Conservation (phyloP, 306 rosid species). For the Dryas alaskensis region DNA sequence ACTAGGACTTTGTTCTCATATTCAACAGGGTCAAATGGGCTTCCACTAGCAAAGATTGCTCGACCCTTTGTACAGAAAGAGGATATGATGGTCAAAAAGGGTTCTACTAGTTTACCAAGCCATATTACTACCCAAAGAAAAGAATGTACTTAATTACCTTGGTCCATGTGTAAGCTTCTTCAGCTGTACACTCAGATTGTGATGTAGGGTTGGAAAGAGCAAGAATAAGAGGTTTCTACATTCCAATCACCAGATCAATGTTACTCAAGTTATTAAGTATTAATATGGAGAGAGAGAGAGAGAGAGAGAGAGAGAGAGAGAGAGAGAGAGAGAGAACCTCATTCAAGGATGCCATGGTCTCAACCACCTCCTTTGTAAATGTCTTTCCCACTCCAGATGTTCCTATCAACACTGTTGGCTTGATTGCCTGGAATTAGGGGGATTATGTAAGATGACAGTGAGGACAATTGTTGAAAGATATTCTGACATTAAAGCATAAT, state of each 20-base stretch:
- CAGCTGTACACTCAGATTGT: conserved; percentile 97
- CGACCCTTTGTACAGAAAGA: conserved; percentile 54
- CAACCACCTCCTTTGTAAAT: conserved; percentile 90
- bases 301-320: neutral
- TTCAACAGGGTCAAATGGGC: conserved; percentile 82
- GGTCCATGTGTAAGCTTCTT: conserved; percentile 96
- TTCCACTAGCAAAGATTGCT: conserved; percentile 92
- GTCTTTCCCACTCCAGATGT: conserved; percentile 91
- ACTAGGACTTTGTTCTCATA: conserved; percentile 67
- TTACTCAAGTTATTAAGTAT: neutral
- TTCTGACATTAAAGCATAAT: conserved; percentile 6
- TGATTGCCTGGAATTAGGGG: conserved; percentile 61
- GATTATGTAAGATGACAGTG: conserved; percentile 21
- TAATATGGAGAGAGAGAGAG: neutral
- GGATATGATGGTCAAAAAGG: conserved; percentile 2
- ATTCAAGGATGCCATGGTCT: conserved; percentile 83
- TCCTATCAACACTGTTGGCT: conserved; percentile 90
- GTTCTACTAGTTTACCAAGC: conserved; percentile 3
- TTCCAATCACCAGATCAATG: conserved; percentile 27
- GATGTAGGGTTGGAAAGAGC: conserved; percentile 98
- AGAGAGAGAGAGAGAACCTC: conserved; percentile 48
- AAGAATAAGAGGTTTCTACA: conserved; percentile 94
- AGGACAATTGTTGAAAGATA: neutral
- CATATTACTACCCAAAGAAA: neutral
- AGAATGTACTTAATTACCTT: conserved; percentile 42